Base-by-base conservation (phyloP, 2,329 filamentous ascomycete genomes). In the Acarospora socialis region DNA sequence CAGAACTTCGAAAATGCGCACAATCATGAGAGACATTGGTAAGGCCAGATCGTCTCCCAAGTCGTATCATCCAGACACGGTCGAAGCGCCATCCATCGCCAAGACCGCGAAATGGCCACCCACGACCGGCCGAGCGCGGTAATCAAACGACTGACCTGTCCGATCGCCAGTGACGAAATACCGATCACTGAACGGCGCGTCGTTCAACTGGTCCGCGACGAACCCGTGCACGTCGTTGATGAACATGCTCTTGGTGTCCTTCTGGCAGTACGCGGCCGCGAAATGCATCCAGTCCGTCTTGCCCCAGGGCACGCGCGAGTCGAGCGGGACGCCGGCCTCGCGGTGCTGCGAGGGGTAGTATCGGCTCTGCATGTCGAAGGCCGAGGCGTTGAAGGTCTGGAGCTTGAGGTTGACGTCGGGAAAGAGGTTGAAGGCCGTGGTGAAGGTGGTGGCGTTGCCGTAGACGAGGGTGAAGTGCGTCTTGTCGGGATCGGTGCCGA, bases 251-350 rank as follows among this genome's bases (percentile, higher is more conserved):
- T 33, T 33, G n/a, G 41, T 41, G 14, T 29, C 22, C 7, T 30
- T 26, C 1, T 38, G 21, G 28, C 34, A 14, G 37, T 30, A 18
- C 25, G 21, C 50, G 45, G 21, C 54, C 46, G 2, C 50, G 52
- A 13, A 43, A 53, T 10, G 55, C 56, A n/a, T 52, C 60, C 56
- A 59, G 38, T 62, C 57, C 2, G 53, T 55, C 39, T 62, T 61
- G 21, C 48, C 52, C 53, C 55, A 63, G 17, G 55, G 45, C 16
- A 56, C 54, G 16, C 50, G 41, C 30, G 50, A 47, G 24, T 60
- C 56, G 4, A 62, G 48, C 4, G 57, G 42, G 0, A 63, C 52
- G 7, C 58, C 58, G 18, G 50, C 55, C 20, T 51, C 39, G 4
- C 44, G 45, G 5, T 52, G 48, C 8, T 58, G 48, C 2, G 46